phyloP scores from a whole-genome alignment of 2,329 filamentous ascomycete genomes.

The Ceratocystis eucalypticola region DNA sequence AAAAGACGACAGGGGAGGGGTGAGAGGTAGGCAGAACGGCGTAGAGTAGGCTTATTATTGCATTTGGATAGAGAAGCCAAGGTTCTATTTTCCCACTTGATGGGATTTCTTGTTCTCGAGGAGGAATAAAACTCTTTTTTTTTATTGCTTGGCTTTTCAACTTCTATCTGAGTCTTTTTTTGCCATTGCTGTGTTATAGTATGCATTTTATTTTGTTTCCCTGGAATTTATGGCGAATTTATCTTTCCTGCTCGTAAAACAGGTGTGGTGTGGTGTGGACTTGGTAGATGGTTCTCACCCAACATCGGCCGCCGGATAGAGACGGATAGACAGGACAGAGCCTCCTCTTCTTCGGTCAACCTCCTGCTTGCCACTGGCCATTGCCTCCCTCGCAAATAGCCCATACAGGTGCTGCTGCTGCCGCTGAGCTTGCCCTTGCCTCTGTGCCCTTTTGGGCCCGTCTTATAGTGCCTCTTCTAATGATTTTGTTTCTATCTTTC shows the following conservation, averaged over 20 bases:
- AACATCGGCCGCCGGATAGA: too few relatives aligned
- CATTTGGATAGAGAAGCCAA: not conserved
- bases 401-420: not conserved
- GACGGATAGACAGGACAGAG: too few relatives aligned
- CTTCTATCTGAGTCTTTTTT: not conserved
- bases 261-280: too few relatives aligned
- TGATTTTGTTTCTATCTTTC: not conserved
- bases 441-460: not conserved
- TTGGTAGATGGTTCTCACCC: too few relatives aligned
- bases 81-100: not conserved
- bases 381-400: too few relatives aligned
- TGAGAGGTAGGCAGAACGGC: too few relatives aligned
- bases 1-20: not conserved
- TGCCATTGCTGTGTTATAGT: too few relatives aligned
- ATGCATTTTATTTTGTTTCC: too few relatives aligned
- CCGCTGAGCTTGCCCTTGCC: not conserved
- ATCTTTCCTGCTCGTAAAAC: too few relatives aligned
- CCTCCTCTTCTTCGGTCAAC: not conserved
- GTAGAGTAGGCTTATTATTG: not conserved
- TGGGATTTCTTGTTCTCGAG: not conserved
- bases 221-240: too few relatives aligned
- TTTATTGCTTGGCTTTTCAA: not conserved
- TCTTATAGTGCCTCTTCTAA: not conserved
- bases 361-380: not conserved
- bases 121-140: not conserved